phyloP scores from a whole-genome alignment of 1,284 basidiomycete genomes.

The Erythrobasidium hasegawianum region DNA sequence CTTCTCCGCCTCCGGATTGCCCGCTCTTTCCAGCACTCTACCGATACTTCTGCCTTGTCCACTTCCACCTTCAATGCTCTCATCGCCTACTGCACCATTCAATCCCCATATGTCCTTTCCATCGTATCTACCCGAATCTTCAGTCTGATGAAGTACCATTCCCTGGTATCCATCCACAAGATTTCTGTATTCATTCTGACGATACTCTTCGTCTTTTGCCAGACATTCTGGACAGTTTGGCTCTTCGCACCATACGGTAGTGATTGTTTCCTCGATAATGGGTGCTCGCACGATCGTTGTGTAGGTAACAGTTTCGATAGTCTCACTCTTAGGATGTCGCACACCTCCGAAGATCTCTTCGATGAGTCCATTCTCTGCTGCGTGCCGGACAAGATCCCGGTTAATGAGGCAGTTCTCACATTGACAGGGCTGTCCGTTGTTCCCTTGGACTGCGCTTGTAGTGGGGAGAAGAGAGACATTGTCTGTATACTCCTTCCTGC shows the following conservation, averaged over 20 bases:
- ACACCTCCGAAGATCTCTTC: constrained; percentile 27
- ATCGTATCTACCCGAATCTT: constrained; percentile 1
- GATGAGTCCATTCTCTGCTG: constrained; percentile 33
- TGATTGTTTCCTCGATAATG: constrained; percentile 31
- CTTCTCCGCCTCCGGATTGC: constrained; percentile 20
- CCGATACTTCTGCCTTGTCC: constrained; percentile 2
- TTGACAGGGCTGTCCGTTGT: constrained; percentile 12
- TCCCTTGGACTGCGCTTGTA: neutral
- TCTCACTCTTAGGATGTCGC: constrained; percentile 21
- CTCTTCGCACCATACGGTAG: constrained; percentile 28
- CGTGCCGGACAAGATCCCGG: constrained; percentile 17
- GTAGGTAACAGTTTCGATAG: constrained; percentile 28
- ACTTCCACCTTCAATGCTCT: neutral
- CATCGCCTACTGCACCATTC: constrained; percentile 2
- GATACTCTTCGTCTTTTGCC: constrained; percentile 25
- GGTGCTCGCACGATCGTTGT: constrained; percentile 30
- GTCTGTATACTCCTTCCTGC: constrained; percentile 16
- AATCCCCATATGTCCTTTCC: constrained; percentile 13
- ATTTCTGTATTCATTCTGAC: constrained; percentile 1
- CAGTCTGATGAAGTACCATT: constrained; percentile 31
- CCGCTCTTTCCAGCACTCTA: constrained; percentile 1
- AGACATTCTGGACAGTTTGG: constrained; percentile 29
- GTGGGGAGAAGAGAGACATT: constrained; percentile 6
- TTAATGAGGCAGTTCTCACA: constrained; percentile 32
- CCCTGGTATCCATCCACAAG: constrained; percentile 15